Evolutionary conservation across 2,329 filamentous ascomycete genomes (phyloP).

Genomic region (Hypoxylon sp.): DNA sequence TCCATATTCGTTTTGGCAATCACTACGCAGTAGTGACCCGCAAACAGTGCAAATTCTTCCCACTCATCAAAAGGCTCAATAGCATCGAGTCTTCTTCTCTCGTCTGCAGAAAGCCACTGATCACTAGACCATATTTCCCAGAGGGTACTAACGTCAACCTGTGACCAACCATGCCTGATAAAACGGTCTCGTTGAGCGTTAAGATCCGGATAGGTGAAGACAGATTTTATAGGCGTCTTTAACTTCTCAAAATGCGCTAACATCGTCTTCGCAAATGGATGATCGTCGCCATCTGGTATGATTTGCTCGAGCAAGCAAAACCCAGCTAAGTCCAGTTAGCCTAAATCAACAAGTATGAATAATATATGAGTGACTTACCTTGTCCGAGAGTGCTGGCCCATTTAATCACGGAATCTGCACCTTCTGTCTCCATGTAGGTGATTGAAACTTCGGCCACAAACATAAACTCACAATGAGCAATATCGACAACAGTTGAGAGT

Average conservation of each 20-base stretch:
- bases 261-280: slow-evolving; percentile 92
- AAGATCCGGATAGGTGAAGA: slow-evolving; percentile 77
- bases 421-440: slow-evolving; percentile 85
- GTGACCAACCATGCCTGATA: slow-evolving; percentile 74
- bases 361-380: slow-evolving; percentile 63
- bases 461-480: slow-evolving; percentile 74
- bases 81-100: slow-evolving; percentile 74
- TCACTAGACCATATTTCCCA: slow-evolving; percentile 87
- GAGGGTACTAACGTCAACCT: slow-evolving; percentile 75
- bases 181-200: slow-evolving; percentile 80
- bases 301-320: slow-evolving; percentile 92
- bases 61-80: slow-evolving; percentile 94
- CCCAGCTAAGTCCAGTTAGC: slow-evolving; percentile 66
- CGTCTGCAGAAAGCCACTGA: slow-evolving; percentile 71
- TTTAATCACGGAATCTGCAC: slow-evolving; percentile 79
- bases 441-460: slow-evolving; percentile 93
- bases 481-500: slow-evolving; percentile 71
- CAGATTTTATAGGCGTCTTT: slow-evolving; percentile 81
- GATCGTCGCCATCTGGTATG: slow-evolving; percentile 80
- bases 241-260: slow-evolving; percentile 85
- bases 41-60: slow-evolving; percentile 93
- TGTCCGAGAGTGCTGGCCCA: slow-evolving; percentile 82
- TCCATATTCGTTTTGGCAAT: slow-evolving; percentile 66
- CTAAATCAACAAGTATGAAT: background rate
- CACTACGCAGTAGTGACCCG: slow-evolving; percentile 86